These are phyloP conservation scores for Bodo saltans DNA, from an alignment of 78 protist genomes.

Conservation along the genomic window DNA sequence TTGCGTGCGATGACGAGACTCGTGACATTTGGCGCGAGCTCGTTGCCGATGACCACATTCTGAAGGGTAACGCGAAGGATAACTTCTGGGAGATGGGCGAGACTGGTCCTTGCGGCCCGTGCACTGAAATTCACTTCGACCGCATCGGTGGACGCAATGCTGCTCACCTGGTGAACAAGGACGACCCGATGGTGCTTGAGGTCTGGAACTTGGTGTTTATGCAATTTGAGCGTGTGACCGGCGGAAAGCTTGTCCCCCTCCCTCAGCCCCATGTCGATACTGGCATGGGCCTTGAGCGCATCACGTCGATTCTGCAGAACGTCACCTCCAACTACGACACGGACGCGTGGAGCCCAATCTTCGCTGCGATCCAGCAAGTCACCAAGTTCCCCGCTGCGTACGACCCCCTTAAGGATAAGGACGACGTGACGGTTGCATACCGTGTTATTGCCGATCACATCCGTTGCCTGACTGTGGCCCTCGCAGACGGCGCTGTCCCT, in stretches of 20 bases:
- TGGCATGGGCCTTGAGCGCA: conserved; percentile 94
- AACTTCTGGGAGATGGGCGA: conserved; percentile 98
- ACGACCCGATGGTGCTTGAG: conserved; percentile 93
- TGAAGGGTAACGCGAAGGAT: conserved; percentile 83
- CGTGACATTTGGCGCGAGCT: conserved; percentile 75
- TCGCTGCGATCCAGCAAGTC: conserved; percentile 66
- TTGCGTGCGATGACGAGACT: conserved; percentile 82
- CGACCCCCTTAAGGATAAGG: conserved; percentile 38
- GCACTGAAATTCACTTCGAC: conserved; percentile 96
- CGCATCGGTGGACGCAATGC: conserved; percentile 84
- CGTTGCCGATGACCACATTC: conserved; percentile 80
- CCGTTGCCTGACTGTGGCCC: conserved; percentile 88
- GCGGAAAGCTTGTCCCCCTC: conserved; percentile 57
- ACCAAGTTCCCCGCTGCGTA: neutral
- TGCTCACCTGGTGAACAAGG: conserved; percentile 78
- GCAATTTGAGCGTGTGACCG: conserved; percentile 78
- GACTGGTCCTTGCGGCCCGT: conserved; percentile 98
- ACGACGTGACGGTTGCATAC: conserved; percentile 90
- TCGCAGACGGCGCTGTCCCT: conserved; percentile 95
- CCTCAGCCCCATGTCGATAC: conserved; percentile 93
- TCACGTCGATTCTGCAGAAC: conserved; percentile 84
- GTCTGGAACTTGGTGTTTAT: conserved; percentile 97
- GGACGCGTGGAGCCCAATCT: conserved; percentile 84
- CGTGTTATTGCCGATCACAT: conserved; percentile 97
- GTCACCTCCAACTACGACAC: conserved; percentile 94